phyloP scores from a whole-genome alignment of 352 stramenopile species.

The Aphanomyces invadans region DNA sequence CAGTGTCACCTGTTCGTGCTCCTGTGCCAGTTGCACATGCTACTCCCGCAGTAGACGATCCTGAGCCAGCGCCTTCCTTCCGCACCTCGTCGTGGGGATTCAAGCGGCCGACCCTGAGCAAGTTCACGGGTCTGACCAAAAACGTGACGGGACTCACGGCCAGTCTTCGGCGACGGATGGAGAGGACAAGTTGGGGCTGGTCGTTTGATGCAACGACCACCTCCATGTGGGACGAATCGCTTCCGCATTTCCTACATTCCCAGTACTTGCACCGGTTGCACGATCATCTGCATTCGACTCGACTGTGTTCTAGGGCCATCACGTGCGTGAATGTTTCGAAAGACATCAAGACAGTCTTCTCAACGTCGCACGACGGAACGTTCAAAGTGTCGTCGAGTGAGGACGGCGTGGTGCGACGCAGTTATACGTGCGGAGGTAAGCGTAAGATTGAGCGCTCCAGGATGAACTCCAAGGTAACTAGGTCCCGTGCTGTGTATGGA shows the following conservation, averaged over 20 bases:
- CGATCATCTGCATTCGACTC: no score
- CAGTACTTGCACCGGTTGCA: conserved; percentile 24
- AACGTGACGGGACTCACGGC: conserved; percentile 69
- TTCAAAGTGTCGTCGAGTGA: conserved; percentile 43
- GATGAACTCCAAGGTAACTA: background rate
- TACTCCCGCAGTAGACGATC: conserved; percentile 14
- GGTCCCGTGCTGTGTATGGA: conserved; percentile 33
- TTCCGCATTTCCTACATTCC: conserved; percentile 36
- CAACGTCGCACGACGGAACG: conserved; percentile 59
- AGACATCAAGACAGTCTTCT: conserved; percentile 43
- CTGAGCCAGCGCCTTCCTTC: conserved; percentile 23
- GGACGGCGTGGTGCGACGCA: conserved; percentile 30
- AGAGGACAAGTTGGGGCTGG: conserved; percentile 64
- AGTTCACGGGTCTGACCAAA: conserved; percentile 51
- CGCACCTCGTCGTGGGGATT: conserved; percentile 40
- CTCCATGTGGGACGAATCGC: conserved; percentile 40
- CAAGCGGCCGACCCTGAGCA: conserved; percentile 32
- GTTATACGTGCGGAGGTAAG: conserved; percentile 29
- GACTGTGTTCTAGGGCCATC: conserved; percentile 51
- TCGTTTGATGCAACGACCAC: conserved; percentile 31
- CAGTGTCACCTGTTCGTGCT: no score
- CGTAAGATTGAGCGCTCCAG: background rate
- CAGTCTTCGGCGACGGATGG: conserved; percentile 66
- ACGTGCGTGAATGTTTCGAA: conserved; percentile 53
- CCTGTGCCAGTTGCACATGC: conserved; percentile 23